These are phyloP conservation scores for Suhomyces taliae DNA, from an alignment of 1,139 yeast species.

Conservation along the genomic window DNA sequence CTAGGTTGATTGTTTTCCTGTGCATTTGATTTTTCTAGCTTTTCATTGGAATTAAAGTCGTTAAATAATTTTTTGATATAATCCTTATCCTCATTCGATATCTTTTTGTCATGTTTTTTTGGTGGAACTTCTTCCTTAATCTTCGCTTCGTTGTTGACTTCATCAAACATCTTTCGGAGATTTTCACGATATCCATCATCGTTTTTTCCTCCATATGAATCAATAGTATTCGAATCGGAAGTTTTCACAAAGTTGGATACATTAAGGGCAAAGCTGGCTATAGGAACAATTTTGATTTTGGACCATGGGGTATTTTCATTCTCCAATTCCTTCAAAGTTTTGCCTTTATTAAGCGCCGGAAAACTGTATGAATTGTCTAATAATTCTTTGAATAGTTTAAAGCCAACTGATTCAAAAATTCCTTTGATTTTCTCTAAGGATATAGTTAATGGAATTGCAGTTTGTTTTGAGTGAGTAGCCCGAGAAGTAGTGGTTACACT, in stretches of 20 bases:
- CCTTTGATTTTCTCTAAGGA: constrained; percentile 41
- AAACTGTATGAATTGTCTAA: constrained; percentile 27
- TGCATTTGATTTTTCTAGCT: constrained; percentile 1
- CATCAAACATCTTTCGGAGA: constrained; percentile 23
- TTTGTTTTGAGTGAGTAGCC: constrained; percentile 44
- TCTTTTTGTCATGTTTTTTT: constrained; percentile 1
- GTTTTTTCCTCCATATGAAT: constrained; percentile 41
- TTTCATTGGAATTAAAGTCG: constrained; percentile 17
- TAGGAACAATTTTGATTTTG: constrained; percentile 42
- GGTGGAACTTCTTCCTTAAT: neutral
- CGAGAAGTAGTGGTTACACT: constrained; percentile 27
- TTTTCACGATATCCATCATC: constrained; percentile 10
- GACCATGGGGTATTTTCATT: constrained; percentile 14
- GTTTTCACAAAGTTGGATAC: constrained; percentile 54
- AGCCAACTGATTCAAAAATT: constrained; percentile 28
- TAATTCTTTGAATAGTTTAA: constrained; percentile 33
- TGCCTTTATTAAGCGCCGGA: constrained; percentile 32
- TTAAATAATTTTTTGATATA: constrained; percentile 22
- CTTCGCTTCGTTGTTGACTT: constrained; percentile 13
- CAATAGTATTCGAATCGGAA: constrained; percentile 44
- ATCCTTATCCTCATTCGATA: constrained; percentile 14
- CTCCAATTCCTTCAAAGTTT: constrained; percentile 39
- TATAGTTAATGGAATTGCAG: constrained; percentile 40
- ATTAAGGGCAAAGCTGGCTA: constrained; percentile 50
- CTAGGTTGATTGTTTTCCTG: neutral